Percentiles rank a stretch among this genome's conserved stretches.
Evolutionary conservation across 768 basidiomycete species (phyloP).

Genomic region (Lentinula edodes): DNA sequence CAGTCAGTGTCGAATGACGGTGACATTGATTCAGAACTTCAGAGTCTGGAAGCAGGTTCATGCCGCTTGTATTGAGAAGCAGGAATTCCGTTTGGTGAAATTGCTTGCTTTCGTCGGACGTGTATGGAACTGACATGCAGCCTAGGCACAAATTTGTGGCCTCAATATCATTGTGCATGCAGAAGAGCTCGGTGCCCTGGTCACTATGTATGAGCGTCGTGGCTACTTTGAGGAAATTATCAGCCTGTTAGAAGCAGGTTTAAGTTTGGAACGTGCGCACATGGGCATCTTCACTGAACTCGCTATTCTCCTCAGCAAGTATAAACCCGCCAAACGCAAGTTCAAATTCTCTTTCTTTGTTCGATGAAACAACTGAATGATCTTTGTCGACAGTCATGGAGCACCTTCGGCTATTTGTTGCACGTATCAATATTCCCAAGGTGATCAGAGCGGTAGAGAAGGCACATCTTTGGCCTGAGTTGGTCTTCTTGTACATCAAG

Average conservation of each 20-base stretch:
- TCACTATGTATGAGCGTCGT: conserved; percentile 82
- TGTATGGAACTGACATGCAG: conserved; percentile 8
- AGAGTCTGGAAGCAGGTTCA: conserved; percentile 99
- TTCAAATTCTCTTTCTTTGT: not conserved
- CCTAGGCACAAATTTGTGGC: conserved; percentile 94
- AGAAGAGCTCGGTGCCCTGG: conserved; percentile 66
- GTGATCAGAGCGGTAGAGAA: conserved; percentile 91
- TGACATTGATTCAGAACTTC: conserved; percentile 9
- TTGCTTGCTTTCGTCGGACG: not conserved
- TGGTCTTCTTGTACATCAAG: conserved; percentile 98
- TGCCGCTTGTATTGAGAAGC: conserved; percentile 95
- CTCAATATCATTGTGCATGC: conserved; percentile 96
- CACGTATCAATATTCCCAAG: conserved; percentile 98
- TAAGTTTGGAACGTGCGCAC: conserved; percentile 96
- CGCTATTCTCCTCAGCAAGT: conserved; percentile 89
- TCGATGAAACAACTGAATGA: conserved; percentile 2
- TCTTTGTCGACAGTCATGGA: conserved; percentile 74
- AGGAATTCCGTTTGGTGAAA: conserved; percentile 83
- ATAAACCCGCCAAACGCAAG: conserved; percentile 87
- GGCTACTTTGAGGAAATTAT: conserved; percentile 96
- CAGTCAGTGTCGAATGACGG: not conserved
- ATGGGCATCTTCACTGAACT: conserved; percentile 99
- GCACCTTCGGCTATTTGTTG: conserved; percentile 92
- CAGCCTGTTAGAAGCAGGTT: conserved; percentile 84
- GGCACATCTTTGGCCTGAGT: conserved; percentile 96